Percentiles rank a stretch among this genome's conserved stretches.
Evolutionary conservation across 2,329 filamentous ascomycete genomes (phyloP).

Genomic region (Claviceps maximensis): DNA sequence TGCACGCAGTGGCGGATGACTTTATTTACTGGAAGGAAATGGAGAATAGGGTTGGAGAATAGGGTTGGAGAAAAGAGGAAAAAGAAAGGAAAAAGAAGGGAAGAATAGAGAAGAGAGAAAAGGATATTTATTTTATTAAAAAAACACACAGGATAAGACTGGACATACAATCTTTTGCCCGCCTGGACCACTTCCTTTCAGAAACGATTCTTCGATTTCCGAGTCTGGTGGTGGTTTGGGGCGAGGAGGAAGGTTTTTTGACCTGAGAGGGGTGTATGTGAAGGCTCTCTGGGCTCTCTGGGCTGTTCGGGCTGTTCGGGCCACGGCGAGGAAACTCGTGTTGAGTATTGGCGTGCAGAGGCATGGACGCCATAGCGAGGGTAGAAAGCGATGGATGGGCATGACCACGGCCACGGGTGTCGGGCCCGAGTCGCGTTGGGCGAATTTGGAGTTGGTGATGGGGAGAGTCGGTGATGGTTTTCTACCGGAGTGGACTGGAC

Average conservation of each 20-base stretch:
- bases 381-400: neutral
- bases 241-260: constrained; percentile 56
- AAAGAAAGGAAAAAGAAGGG: too few relatives aligned
- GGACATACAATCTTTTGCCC: constrained; percentile 79
- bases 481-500: too few relatives aligned
- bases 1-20: too few relatives aligned
- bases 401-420: too few relatives aligned
- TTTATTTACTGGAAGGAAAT: too few relatives aligned
- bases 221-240: constrained; percentile 58
- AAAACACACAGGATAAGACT: too few relatives aligned
- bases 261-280: constrained; percentile 16
- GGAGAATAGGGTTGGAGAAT: too few relatives aligned
- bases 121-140: too few relatives aligned
- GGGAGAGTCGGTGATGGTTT: neutral
- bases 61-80: too few relatives aligned
- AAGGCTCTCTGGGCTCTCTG: constrained; percentile 12
- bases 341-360: neutral
- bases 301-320: neutral
- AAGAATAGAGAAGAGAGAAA: too few relatives aligned
- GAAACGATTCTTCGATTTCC: constrained; percentile 72
- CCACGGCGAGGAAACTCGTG: neutral
- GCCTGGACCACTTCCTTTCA: constrained; percentile 85
- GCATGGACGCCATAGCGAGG: neutral
- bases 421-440: neutral
- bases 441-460: neutral